Percentiles rank a stretch among this genome's conserved stretches.
Evolutionary conservation across 1,284 basidiomycete genomes (phyloP).

Genomic region (Taiwanofungus camphoratus): DNA sequence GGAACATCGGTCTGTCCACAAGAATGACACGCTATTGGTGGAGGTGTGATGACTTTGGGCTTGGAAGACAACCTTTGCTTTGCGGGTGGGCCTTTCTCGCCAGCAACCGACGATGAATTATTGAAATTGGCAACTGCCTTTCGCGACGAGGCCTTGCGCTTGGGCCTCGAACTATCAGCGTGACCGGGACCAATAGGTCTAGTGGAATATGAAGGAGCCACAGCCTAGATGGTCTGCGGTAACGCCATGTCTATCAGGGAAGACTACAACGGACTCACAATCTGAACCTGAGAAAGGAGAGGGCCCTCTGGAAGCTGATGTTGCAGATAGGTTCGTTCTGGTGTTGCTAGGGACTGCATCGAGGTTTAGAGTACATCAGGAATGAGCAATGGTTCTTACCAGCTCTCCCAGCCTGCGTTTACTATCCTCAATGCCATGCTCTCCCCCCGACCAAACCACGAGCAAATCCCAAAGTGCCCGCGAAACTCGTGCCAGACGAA

Average conservation of each 20-base stretch:
- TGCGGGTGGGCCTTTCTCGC: slow-evolving; percentile 4
- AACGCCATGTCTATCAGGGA: neutral
- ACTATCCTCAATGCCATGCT: slow-evolving; percentile 40
- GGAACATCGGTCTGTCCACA: slow-evolving; percentile 67
- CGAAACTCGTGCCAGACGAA: slow-evolving; percentile 42
- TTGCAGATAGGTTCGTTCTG: slow-evolving; percentile 46
- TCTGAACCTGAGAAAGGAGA: slow-evolving; percentile 51
- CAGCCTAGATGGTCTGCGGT: slow-evolving; percentile 32
- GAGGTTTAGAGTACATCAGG: slow-evolving; percentile 2
- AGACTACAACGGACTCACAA: slow-evolving; percentile 31
- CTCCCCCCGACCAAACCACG: slow-evolving; percentile 50
- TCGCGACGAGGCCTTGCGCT: slow-evolving; percentile 21
- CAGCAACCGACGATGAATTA: neutral
- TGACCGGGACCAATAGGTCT: slow-evolving; percentile 42
- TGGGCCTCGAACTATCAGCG: slow-evolving; percentile 22
- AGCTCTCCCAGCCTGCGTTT: slow-evolving; percentile 34
- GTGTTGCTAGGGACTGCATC: slow-evolving; percentile 29
- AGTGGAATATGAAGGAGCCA: slow-evolving; percentile 43
- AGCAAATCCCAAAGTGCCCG: slow-evolving; percentile 48
- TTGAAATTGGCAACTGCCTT: slow-evolving; percentile 15
- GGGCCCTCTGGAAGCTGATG: slow-evolving; percentile 51
- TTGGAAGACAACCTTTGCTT: slow-evolving; percentile 23
- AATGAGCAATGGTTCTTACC: slow-evolving; percentile 26
- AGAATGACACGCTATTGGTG: slow-evolving; percentile 47
- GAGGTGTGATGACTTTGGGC: slow-evolving; percentile 21